Evolutionary conservation across 495 filamentous ascomycete genomes (phyloP).

Genomic region (Tuber borchii): DNA sequence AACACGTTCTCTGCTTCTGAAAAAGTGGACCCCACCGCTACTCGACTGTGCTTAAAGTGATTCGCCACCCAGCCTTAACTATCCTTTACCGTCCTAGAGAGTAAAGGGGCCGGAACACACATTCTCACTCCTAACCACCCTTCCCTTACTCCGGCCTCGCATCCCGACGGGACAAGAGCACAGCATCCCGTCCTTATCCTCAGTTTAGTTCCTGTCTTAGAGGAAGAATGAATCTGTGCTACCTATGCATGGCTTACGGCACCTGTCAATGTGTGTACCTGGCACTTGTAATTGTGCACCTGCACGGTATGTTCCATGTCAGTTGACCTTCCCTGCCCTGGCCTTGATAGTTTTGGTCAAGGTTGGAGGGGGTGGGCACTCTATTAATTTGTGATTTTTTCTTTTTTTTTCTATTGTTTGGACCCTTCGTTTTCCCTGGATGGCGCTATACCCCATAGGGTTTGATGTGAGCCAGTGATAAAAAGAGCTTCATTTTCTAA

Average conservation of each 20-base stretch:
- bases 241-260: neutral
- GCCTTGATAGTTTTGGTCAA: neutral
- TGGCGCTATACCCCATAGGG: constrained; percentile 7
- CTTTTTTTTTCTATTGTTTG: constrained; percentile 17
- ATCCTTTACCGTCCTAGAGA: neutral
- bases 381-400: constrained; percentile 15
- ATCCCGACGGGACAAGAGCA: neutral
- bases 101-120: neutral
- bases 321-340: neutral
- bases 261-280: neutral
- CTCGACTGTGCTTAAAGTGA: neutral
- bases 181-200: neutral
- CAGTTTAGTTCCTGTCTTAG: neutral
- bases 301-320: neutral
- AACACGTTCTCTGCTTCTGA: too few species aligned
- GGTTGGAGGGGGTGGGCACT: neutral
- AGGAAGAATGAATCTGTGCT: neutral
- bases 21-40: neutral
- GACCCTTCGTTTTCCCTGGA: neutral
- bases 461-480: constrained; percentile 6
- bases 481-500: constrained; percentile 17
- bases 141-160: neutral
- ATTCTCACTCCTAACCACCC: neutral
- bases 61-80: neutral
- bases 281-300: neutral